Conservation (phyloP, 371 early-diverging fungal genomes). For the Umbelopsis sp. region DNA sequence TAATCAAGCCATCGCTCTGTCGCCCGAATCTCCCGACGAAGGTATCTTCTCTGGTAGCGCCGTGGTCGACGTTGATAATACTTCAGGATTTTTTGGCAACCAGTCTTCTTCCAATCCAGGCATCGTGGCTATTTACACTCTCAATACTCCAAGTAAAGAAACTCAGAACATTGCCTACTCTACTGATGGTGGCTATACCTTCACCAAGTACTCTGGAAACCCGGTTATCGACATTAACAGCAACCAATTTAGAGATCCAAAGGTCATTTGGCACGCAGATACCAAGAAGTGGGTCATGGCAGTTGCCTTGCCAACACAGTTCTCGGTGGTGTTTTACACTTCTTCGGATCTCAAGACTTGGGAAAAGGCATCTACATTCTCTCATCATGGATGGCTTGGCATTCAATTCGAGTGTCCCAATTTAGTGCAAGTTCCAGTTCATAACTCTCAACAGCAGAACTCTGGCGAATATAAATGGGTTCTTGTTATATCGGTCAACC, state of each 20-base stretch:
- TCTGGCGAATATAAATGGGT: background rate
- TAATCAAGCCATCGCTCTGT: background rate
- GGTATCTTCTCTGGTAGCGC: background rate
- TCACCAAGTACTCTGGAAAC: background rate
- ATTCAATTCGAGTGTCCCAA: background rate
- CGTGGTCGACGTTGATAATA: background rate
- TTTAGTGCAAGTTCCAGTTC: background rate
- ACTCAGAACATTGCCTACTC: slow-evolving; percentile 1
- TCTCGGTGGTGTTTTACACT: background rate
- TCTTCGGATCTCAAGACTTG: background rate
- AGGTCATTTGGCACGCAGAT: background rate
- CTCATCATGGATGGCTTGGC: background rate
- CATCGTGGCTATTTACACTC: background rate
- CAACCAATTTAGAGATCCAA: background rate
- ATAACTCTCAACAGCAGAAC: background rate
- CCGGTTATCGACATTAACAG: background rate
- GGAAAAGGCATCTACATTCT: background rate
- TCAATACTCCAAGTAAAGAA: background rate
- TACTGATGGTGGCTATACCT: background rate
- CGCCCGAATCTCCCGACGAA: background rate
- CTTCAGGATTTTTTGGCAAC: background rate
- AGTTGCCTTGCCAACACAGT: background rate
- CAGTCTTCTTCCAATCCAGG: background rate
- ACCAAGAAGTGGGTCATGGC: background rate
- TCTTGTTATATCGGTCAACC: background rate